Base-by-base conservation (phyloP, 129 eudicot genomes). In the Flaveria sonorensis region DNA sequence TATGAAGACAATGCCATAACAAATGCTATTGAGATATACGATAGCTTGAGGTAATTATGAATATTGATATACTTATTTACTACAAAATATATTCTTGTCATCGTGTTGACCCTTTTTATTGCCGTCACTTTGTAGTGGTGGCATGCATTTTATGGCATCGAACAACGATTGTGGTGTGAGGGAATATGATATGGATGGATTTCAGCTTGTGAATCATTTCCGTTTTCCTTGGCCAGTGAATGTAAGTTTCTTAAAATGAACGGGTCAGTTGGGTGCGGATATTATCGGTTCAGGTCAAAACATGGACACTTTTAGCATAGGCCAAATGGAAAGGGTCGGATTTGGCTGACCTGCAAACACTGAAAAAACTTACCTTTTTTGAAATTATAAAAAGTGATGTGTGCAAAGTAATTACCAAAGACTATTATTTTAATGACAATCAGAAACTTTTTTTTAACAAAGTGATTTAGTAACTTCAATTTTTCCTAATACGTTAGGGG, bases 221-320 rank as follows among this genome's bases (percentile, higher is more conserved):
- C 68, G 79, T 26, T 93, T 83, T 80, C 93, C 97, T 65, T 93
- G 98, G 98, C 91, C 98, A 13, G 98, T 93, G 40, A 93, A 93
- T 76, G 98, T 93, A 2, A 87, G 96, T 84, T 70, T 52, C 66
- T 56, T 51, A 52, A 16, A n/a, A 8, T 36, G 69, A 8, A 63
- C 1, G 20, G 18, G 40, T 14, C 18, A 61, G 46, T 60, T 24
- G n/a, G n/a, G 9, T 60, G 66, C 10, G 66, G 66, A 36, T 60
- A 56, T 6, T 56, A 56, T 20, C 28, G 62, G n/a, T 26, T 24
- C 23, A 9, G 50, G 24, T 39, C 50, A 66, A 66, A 39, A 16
- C n/a, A n/a, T 36, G 28, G 48, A 66, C 40, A 6, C 26, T 66
- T 39, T 16, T 9, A 39, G 71, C 50, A n/a, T 10, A 16, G 1